Evolutionary conservation across 148 eudicot species (phyloP).

Genomic region (Simmondsia chinensis): DNA sequence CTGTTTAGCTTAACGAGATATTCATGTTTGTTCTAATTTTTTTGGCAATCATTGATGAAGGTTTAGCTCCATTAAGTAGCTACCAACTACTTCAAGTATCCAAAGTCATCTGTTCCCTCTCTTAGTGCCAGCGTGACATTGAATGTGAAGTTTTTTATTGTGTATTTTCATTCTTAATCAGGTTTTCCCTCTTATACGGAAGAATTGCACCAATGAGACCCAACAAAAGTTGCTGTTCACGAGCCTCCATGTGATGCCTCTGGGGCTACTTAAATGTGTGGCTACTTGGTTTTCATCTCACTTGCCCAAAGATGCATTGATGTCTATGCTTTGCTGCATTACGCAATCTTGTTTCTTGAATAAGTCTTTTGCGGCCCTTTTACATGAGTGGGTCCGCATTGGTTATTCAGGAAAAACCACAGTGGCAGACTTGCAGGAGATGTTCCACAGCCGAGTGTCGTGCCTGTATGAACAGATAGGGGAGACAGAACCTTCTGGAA

Average conservation of each 20-base stretch:
- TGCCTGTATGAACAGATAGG: slow-evolving; percentile 31
- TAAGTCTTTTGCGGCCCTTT: slow-evolving; percentile 38
- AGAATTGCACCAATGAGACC: slow-evolving; percentile 42
- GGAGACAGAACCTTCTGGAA: slow-evolving; percentile 13
- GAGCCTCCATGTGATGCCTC: slow-evolving; percentile 61
- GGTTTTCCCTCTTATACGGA: slow-evolving; percentile 55
- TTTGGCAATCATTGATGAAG: background rate
- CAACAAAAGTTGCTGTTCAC: slow-evolving; percentile 47
- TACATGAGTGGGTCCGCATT: slow-evolving; percentile 60
- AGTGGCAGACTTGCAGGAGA: slow-evolving; percentile 42
- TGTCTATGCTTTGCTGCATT: slow-evolving; percentile 37
- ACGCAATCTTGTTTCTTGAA: slow-evolving; percentile 33
- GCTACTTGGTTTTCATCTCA: slow-evolving; percentile 69
- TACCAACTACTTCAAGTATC: background rate
- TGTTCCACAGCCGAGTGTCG: slow-evolving; percentile 40
- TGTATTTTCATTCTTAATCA: slow-evolving; percentile 18
- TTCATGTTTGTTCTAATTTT: no score
- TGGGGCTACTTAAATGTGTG: slow-evolving; percentile 72
- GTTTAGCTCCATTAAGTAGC: background rate
- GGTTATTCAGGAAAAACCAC: slow-evolving; percentile 74
- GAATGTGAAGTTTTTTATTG: background rate
- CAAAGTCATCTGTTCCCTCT: no score
- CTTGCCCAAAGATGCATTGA: slow-evolving; percentile 51
- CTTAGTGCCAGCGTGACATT: no score
- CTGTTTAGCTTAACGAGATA: background rate